These are phyloP conservation scores for Pleurotus citrinopileatus DNA, from an alignment of 768 basidiomycete species.

Conservation along the genomic window DNA sequence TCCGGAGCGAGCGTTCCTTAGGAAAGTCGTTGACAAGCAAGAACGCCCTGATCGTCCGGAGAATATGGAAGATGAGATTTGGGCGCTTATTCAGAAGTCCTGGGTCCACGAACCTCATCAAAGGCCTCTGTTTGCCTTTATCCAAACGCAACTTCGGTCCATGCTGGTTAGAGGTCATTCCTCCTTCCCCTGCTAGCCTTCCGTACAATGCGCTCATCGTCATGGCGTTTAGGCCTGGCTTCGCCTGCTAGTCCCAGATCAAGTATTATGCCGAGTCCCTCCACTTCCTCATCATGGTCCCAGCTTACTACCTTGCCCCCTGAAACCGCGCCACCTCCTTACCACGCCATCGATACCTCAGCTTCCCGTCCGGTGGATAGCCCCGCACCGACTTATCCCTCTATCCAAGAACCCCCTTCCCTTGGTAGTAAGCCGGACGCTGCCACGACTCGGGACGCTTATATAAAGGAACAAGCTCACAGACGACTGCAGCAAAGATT, in stretches of 20 bases:
- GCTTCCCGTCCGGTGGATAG: no score
- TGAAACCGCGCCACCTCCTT: not conserved
- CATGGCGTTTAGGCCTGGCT: not conserved
- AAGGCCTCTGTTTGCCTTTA: slow-evolving; percentile 17
- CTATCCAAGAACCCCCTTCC: no score
- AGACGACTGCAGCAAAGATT: not conserved
- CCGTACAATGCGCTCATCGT: no score
- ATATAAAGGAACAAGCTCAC: not conserved
- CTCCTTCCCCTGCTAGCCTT: no score
- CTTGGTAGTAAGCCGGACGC: no score
- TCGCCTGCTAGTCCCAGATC: not conserved
- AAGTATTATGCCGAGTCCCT: not conserved
- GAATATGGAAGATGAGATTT: slow-evolving; percentile 15
- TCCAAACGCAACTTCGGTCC: not conserved
- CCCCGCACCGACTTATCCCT: no score
- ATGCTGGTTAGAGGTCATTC: not conserved
- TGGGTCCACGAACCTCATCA: slow-evolving; percentile 20
- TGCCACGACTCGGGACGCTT: not conserved
- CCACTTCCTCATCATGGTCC: not conserved
- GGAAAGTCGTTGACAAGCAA: slow-evolving; percentile 16
- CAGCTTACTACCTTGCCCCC: not conserved
- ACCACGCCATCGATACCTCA: not conserved
- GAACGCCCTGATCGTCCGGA: slow-evolving; percentile 21
- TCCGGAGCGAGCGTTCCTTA: slow-evolving; percentile 11
- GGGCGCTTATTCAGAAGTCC: slow-evolving; percentile 20